Evolutionary conservation across 768 basidiomycete species (phyloP), one percentile per base, ranked within the genome.

Genomic region (Sporobolomyces roseus): DNA sequence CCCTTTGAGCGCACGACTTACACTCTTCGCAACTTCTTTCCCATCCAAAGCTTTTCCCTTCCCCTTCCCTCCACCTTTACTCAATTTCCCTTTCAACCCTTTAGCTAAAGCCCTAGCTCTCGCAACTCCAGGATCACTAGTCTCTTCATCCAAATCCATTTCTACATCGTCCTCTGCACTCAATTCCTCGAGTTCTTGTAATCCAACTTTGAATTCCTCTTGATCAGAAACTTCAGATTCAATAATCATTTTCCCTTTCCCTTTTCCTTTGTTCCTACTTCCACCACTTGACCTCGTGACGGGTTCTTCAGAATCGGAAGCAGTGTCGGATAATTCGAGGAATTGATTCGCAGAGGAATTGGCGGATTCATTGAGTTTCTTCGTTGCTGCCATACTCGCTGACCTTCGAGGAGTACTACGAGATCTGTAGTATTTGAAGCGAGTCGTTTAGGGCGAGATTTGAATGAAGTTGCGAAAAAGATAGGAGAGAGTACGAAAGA

Each of bases 191-290:
- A 54, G 19, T 17, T 68, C 67, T 17, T 46, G 25, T n/a, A 60
- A 51, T 35, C 41, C 41, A 16, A 41, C 49, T 43, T 46, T 33
- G 38, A 41, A 50, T 9, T 45, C 61, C 12, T 61, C 64, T 13
- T 36, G 51, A 4, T 45, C 60, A 1, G 54, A 50, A 10, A 46
- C 58, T 10, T 53, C 60, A 17, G 45, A 29, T 10, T 60, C 59
- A 32, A 41, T 17, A 13, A 69, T 32, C 33, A 61, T 35, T 35
- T 61, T 66, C 65, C 69, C 51, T 71, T 71, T 33, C 64, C 55
- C 54, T 62, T 62, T 1, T 21, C 38, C n/a, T 35, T 27, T 30
- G 41, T 27, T 30, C 32, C 35, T 23, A 19, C 1, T 41, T 17
- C 38, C 17, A 41, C 38, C 38, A 35, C 25, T 9, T 21, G 51